These are phyloP conservation scores for Scheffersomyces spartinae DNA, from an alignment of 805 yeast genomes.

Conservation along the genomic window DNA sequence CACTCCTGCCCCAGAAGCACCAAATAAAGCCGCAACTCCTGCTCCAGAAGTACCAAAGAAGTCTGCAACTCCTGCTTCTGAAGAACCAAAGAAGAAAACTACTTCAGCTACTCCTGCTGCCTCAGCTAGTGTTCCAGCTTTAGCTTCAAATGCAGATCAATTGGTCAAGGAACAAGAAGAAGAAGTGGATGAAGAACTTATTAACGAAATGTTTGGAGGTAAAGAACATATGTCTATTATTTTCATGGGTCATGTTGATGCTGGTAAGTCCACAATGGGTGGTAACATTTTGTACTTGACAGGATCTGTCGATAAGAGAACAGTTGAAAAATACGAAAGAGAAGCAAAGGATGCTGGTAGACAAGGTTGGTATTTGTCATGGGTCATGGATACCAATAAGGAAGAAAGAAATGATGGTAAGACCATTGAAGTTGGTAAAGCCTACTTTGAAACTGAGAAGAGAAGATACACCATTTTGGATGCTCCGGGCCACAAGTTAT, in stretches of 20 bases:
- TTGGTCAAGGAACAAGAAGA: conserved; percentile 64
- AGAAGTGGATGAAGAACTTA: conserved; percentile 73
- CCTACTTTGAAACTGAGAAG: conserved; percentile 94
- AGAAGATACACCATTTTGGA: conserved; percentile 96
- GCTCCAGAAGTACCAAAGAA: conserved; percentile 8
- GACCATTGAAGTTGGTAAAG: conserved; percentile 97
- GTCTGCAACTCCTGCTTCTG: conserved; percentile 6
- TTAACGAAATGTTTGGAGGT: conserved; percentile 90
- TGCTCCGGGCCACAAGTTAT: conserved; percentile 99
- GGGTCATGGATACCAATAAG: conserved; percentile 99
- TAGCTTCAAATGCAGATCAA: conserved; percentile 26
- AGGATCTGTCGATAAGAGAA: conserved; percentile 97
- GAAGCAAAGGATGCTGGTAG: conserved; percentile 99
- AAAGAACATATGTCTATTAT: conserved; percentile 95
- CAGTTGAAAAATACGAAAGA: conserved; percentile 94
- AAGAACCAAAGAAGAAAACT: conserved; percentile 5
- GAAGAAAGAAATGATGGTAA: conserved; percentile 99
- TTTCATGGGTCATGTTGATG: conserved; percentile 99
- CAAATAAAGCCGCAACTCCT: conserved; percentile 7
- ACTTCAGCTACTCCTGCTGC: conserved; percentile 5
- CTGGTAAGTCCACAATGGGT: conserved; percentile 99
- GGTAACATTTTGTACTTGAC: conserved; percentile 90
- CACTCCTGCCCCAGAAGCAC: conserved; percentile 9
- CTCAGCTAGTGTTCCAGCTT: conserved; percentile 5
- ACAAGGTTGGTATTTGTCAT: conserved; percentile 98